Evolutionary conservation across 495 filamentous ascomycete species (phyloP), one percentile per base, ranked within the genome.

Genomic region (Bacidia rubella): DNA sequence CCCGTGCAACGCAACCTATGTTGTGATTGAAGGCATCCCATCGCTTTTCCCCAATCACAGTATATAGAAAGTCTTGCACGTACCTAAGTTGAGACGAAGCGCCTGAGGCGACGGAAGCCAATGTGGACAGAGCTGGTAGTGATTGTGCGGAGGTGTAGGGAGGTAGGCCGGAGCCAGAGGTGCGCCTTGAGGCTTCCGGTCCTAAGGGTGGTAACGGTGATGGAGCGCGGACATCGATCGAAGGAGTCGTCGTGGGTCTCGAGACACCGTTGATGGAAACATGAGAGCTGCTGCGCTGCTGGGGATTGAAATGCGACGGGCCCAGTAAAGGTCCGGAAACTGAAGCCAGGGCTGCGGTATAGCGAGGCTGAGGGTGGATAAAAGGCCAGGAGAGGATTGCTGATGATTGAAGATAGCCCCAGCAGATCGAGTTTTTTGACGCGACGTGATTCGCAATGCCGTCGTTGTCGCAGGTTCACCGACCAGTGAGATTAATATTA

Each of bases 11-110:
- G n/a, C n/a, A n/a, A n/a, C n/a, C n/a, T n/a, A n/a, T n/a, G n/a
- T n/a, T n/a, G n/a, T n/a, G n/a, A n/a, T n/a, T n/a, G n/a, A n/a
- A n/a, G n/a, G n/a, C n/a, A n/a, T n/a, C n/a, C n/a, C n/a, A n/a
- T n/a, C n/a, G n/a, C n/a, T n/a, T n/a, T n/a, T n/a, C n/a, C n/a
- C n/a, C n/a, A n/a, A n/a, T n/a, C n/a, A n/a, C n/a, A n/a, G n/a
- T n/a, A n/a, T n/a, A n/a, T n/a, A n/a, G 7, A 35, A 7, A 15
- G 15, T 35, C 29, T 5, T 44, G 7, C 5, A 75, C 74, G 54
- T 71, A 89, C 85, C 84, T 79, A 60, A 77, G 62, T 66, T 81
- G 83, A 51, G 79, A 78, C 59, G 80, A 79, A 29, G 76, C 73
- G 49, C 74, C 69, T 23, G 78, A 76, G 45, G 74, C 78, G 56